phyloP scores from a whole-genome alignment of 805 yeast species.

The Maudiozyma saulgeensis region DNA sequence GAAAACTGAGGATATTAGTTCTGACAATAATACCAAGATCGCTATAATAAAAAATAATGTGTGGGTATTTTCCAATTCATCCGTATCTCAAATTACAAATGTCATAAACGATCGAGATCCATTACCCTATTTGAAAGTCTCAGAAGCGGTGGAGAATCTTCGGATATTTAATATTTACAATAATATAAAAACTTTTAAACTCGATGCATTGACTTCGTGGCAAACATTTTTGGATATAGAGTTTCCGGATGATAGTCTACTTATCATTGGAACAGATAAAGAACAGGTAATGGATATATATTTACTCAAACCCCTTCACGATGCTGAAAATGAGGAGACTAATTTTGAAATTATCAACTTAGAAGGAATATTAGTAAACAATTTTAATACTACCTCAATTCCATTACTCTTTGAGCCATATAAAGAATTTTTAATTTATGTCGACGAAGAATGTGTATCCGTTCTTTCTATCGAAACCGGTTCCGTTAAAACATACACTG shows the following conservation, averaged over 20 bases:
- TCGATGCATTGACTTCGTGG: neutral
- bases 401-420: neutral
- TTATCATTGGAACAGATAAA: neutral
- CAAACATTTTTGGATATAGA: neutral
- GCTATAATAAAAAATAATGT: neutral
- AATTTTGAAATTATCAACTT: neutral
- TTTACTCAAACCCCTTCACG: slow-evolving; percentile 1
- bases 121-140: neutral
- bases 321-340: neutral
- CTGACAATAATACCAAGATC: slow-evolving; percentile 2
- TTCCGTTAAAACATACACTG: neutral
- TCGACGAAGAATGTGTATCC: neutral
- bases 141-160: neutral
- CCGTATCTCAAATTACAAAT: slow-evolving; percentile 3
- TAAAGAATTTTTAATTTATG: neutral
- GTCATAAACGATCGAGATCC: neutral
- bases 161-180: neutral
- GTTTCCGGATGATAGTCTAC: neutral
- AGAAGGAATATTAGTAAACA: neutral
- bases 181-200: neutral
- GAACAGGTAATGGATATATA: slow-evolving; percentile 1
- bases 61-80: slow-evolving; percentile 4
- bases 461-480: neutral
- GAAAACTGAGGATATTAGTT: slow-evolving; percentile 1
- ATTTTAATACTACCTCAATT: neutral